Evolutionary conservation across 169 alveolate genomes (phyloP), one percentile per base, ranked within the genome.

Genomic region (Cryptosporidium xiaoi): DNA sequence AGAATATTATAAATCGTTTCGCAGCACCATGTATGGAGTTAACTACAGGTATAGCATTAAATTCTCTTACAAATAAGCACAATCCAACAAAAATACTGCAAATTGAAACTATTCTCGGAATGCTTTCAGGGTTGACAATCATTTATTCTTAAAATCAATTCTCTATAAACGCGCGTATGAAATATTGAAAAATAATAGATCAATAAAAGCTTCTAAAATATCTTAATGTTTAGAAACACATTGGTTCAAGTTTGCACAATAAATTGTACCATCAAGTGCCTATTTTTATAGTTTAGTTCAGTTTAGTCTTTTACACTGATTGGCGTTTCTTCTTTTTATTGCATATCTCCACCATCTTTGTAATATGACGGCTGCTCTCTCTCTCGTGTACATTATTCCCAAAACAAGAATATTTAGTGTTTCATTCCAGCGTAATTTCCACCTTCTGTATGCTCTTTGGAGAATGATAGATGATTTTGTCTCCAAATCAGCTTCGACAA

Each of bases 321-420:
- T 53, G 20, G 24, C 33, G 7, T 69, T 18, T 53, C 56, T 51
- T n/a, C 44, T 69, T 18, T 33, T 53, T 34, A 31, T 16, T 53
- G 20, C 33, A 29, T 6, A 51, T 12, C 87, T 56, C 87, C 87
- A 77, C 87, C 71, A 62, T 46, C 87, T 77, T 48, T 77, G 87
- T 44, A 77, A 24, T 44, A 77, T 62, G 20, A 60, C 64, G 2
- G 87, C 87, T 15, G 87, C 87, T 66, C 66, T 77, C 64, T 77
- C 87, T 53, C 87, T 77, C 33, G 71, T 77, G 27, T 77, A 40
- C 87, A 77, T 77, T 10, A 77, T 77, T 18, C 87, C 87, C 87
- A 71, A 77, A 60, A 77, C 33, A n/a, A 77, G 48, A 60, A 77
- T 44, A 77, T 62, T 40, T n/a, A 77, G 20, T 34, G 62, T 77